These are phyloP conservation scores for Claviceps arundinis DNA, from an alignment of 2,329 filamentous ascomycete species.

Conservation along the genomic window DNA sequence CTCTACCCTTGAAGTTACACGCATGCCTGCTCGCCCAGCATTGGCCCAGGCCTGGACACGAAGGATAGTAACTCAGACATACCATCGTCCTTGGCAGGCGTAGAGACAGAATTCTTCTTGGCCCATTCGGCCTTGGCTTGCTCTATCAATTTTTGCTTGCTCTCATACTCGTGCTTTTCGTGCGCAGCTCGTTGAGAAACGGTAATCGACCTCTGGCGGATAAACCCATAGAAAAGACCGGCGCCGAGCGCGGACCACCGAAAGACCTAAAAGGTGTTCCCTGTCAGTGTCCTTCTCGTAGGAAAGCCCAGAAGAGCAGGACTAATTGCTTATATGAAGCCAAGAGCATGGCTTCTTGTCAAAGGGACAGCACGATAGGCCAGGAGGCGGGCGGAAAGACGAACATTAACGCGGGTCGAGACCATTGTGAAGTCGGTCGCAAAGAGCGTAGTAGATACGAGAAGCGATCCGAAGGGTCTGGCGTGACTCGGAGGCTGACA, in stretches of 20 bases:
- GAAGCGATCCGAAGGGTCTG: conserved; percentile 22
- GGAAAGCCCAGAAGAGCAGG: background rate
- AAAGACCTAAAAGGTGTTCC: conserved; percentile 55
- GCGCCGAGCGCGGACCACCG: conserved; percentile 89
- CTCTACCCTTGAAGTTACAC: background rate
- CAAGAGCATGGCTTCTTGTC: conserved; percentile 8
- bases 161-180: conserved; percentile 71
- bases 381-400: conserved; percentile 18
- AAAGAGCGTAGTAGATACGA: conserved; percentile 27
- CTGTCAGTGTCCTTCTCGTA: conserved; percentile 13
- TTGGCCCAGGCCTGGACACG: background rate
- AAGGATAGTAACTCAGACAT: conserved; percentile 8
- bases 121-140: conserved; percentile 85
- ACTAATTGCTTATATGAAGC: conserved; percentile 3
- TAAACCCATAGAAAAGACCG: conserved; percentile 90
- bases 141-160: conserved; percentile 83
- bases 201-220: conserved; percentile 75
- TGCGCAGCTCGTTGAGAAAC: conserved; percentile 56
- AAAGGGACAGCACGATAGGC: conserved; percentile 9
- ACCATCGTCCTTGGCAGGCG: conserved; percentile 21
- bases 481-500: conserved; percentile 22
- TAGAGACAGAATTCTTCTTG: conserved; percentile 52
- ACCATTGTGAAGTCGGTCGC: conserved; percentile 41
- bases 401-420: conserved; percentile 56
- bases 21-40: background rate